Evolutionary conservation across 2,329 filamentous ascomycete genomes (phyloP), one percentile per base, ranked within the genome.

Genomic region (Penicillium sclerotigenum): DNA sequence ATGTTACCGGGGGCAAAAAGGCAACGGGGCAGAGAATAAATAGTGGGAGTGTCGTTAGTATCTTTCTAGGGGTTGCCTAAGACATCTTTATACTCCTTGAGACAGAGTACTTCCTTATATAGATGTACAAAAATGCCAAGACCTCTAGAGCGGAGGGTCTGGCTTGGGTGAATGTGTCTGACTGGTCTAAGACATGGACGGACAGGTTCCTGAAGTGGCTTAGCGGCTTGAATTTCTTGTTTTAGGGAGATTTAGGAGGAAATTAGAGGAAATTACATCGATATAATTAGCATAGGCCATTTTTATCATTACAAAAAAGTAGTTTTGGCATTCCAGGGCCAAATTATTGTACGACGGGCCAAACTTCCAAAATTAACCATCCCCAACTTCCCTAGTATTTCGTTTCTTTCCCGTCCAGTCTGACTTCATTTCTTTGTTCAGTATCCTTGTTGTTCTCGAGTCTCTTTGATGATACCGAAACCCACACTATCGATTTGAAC

Each of bases 401-500:
- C 16, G 13, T 29, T 43, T 26, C 36, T 36, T 24, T 43, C 37
- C 18, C 36, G 13, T 48, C 37, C 41, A 14, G 26, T 20, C 37
- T 45, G 18, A 10, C 18, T 43, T 24, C 1, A 22, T 28, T 36
- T 52, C 47, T 55, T 52, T 55, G 41, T 52, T 16, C 28, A 20
- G 20, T 22, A 52, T 34, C 53, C 41, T 33, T 26, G 53, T 38
- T 34, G 40, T 20, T 20, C 41, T 45, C 49, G 38, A 45, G 11
- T 52, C 3, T 16, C 28, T 43, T 54, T 50, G 20, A 40, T 54
- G n/a, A n/a, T 14, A 37, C 14, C 16, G 16, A 26, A 43, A 22
- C 9, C 40, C 20, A 40, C 37, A 11, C n/a, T 52, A 22, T 43
- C 28, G 53, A 58, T 54, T 42, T 42, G 56, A 56, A 56, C 57